A percentile compares a stretch with the other conserved stretches of the same genome.
These are phyloP conservation scores for Piedraia hortae DNA, from an alignment of 2,329 filamentous ascomycete genomes.

Conservation along the genomic window DNA sequence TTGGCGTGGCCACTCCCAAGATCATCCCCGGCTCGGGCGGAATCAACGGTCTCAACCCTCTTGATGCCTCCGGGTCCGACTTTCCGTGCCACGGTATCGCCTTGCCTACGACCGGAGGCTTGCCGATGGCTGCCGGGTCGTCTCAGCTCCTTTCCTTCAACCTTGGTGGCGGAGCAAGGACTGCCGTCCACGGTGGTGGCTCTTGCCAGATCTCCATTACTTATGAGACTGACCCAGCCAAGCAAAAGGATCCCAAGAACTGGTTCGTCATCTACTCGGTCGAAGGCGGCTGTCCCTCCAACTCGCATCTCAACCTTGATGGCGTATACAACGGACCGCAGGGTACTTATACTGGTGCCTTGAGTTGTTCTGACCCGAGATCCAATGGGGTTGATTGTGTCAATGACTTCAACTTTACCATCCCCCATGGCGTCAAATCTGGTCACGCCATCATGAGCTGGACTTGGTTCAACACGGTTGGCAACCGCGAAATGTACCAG, in stretches of 20 bases:
- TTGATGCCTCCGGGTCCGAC: slow-evolving; percentile 30
- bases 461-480: slow-evolving; percentile 84
- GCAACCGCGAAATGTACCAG: slow-evolving; percentile 95
- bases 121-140: slow-evolving; percentile 34
- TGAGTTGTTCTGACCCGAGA: slow-evolving; percentile 3
- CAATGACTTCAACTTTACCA: slow-evolving; percentile 38
- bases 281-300: slow-evolving; percentile 57
- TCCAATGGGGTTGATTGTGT: slow-evolving; percentile 8
- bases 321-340: slow-evolving; percentile 6
- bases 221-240: slow-evolving; percentile 41
- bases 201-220: slow-evolving; percentile 78
- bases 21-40: no score
- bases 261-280: slow-evolving; percentile 85
- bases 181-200: slow-evolving; percentile 65
- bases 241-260: slow-evolving; percentile 23
- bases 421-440: slow-evolving; percentile 42
- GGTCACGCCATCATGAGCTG: slow-evolving; percentile 66
- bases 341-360: slow-evolving; percentile 7
- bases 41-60: no score
- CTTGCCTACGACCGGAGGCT: slow-evolving; percentile 17
- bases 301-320: slow-evolving; percentile 27
- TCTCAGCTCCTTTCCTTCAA: slow-evolving; percentile 33
- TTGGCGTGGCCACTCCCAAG: no score
- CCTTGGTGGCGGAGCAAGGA: slow-evolving; percentile 23
- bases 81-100: slow-evolving; percentile 50